A percentile compares a stretch with the other conserved stretches of the same genome.
Conservation (phyloP, 805 yeast genomes). For the Metschnikowia gelsemii region DNA sequence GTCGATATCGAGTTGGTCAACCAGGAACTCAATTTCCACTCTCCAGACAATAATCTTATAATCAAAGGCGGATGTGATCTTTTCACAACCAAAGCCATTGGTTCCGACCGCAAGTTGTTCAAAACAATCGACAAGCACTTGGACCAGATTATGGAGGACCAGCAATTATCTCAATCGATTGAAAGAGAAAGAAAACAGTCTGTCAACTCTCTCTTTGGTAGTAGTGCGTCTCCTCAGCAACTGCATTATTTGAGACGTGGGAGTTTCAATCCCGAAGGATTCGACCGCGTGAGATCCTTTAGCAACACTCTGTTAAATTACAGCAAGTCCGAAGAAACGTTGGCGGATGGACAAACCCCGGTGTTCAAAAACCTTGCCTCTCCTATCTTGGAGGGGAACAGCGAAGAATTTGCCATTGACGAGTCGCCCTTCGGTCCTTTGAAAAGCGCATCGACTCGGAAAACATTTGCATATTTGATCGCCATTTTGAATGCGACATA, state of each 20-base stretch:
- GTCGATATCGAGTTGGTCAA: conserved; percentile 89
- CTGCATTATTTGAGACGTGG: conserved; percentile 25
- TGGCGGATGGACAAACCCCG: conserved; percentile 1
- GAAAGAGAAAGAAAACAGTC: conserved; percentile 42
- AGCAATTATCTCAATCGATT: conserved; percentile 39
- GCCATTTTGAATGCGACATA: conserved; percentile 88
- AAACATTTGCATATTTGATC: conserved; percentile 85
- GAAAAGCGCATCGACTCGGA: conserved; percentile 78
- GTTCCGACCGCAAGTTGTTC: conserved; percentile 84
- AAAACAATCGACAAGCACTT: conserved; percentile 83
- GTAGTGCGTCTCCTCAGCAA: conserved; percentile 37
- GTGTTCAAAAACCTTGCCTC: conserved; percentile 13
- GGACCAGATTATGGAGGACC: conserved; percentile 50
- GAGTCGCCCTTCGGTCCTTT: conserved; percentile 89
- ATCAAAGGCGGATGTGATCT: conserved; percentile 89
- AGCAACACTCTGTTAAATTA: conserved; percentile 28
- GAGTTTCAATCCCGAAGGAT: conserved; percentile 20
- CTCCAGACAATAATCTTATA: conserved; percentile 42
- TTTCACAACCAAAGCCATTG: conserved; percentile 91
- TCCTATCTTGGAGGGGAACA: conserved; percentile 14
- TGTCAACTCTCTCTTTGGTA: conserved; percentile 35
- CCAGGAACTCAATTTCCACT: conserved; percentile 59
- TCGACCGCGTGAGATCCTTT: conserved; percentile 28
- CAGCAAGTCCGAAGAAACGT: conserved; percentile 18
- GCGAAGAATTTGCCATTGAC: conserved; percentile 29